These are phyloP conservation scores for Pyrenophora tritici-repentis DNA, from an alignment of 2,329 filamentous ascomycete species.

Conservation along the genomic window DNA sequence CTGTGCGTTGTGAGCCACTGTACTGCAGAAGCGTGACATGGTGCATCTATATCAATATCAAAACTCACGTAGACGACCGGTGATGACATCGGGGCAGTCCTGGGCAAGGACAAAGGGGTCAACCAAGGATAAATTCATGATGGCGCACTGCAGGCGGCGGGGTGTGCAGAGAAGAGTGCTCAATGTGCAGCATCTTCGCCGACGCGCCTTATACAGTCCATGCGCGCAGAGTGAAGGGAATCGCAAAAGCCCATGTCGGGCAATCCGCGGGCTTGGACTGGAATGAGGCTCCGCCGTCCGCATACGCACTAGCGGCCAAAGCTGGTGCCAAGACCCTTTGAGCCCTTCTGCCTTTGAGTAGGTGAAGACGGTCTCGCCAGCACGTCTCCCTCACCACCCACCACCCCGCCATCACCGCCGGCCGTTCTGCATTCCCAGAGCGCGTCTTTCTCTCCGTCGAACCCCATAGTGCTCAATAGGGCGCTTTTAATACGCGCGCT, in stretches of 20 bases:
- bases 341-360: constrained; percentile 20
- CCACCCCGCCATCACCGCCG: constrained; percentile 36
- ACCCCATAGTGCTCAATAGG: constrained; percentile 30
- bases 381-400: constrained; percentile 34
- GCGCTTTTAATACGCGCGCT: constrained; percentile 35
- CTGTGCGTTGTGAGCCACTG: constrained; percentile 43
- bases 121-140: constrained; percentile 73
- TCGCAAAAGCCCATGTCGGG: not conserved
- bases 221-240: constrained; percentile 18
- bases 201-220: constrained; percentile 17
- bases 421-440: constrained; percentile 42
- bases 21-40: constrained; percentile 51
- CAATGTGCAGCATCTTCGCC: constrained; percentile 28
- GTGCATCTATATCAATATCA: constrained; percentile 56
- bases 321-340: constrained; percentile 12
- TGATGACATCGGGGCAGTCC: constrained; percentile 90
- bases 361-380: constrained; percentile 14
- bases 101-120: constrained; percentile 74
- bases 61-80: constrained; percentile 77
- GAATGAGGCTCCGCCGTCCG: constrained; percentile 18
- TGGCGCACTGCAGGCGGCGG: constrained; percentile 20
- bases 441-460: constrained; percentile 37
- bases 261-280: not conserved
- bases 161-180: constrained; percentile 18
- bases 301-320: constrained; percentile 14